phyloP scores from a whole-genome alignment of 768 basidiomycete species.

The Termitomyces titanicus region DNA sequence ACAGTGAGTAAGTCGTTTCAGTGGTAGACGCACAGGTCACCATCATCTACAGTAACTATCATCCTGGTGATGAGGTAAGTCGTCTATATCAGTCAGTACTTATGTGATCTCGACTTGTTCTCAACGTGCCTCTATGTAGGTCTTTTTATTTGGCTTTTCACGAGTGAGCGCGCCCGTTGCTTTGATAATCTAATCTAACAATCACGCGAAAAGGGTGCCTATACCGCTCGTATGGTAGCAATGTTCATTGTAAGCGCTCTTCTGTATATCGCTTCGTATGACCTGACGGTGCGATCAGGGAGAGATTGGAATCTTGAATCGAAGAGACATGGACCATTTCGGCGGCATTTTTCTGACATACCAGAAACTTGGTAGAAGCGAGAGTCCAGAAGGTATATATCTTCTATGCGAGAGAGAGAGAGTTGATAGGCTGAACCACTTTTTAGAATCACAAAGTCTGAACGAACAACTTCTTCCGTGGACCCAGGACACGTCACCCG shows the following conservation, averaged over 20 bases:
- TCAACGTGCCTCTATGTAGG: slow-evolving; percentile 32
- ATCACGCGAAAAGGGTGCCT: slow-evolving; percentile 52
- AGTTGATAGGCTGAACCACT: neutral
- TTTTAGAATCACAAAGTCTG: slow-evolving; percentile 21
- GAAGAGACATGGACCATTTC: slow-evolving; percentile 70
- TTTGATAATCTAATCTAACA: neutral
- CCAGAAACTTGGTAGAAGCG: slow-evolving; percentile 57
- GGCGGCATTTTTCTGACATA: slow-evolving; percentile 58
- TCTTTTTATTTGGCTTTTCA: slow-evolving; percentile 78
- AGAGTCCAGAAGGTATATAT: slow-evolving; percentile 40
- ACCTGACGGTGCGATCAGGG: slow-evolving; percentile 37
- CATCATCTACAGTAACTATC: slow-evolving; percentile 52
- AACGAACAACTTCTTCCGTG: slow-evolving; percentile 48
- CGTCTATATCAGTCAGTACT: neutral
- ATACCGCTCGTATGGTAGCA: slow-evolving; percentile 72
- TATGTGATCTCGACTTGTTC: too few relatives aligned
- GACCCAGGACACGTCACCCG: slow-evolving; percentile 47
- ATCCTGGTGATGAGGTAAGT: slow-evolving; percentile 67
- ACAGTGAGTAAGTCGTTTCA: slow-evolving; percentile 46
- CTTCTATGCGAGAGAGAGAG: neutral
- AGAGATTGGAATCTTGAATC: slow-evolving; percentile 67
- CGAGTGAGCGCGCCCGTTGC: slow-evolving; percentile 37
- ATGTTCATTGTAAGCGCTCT: slow-evolving; percentile 52
- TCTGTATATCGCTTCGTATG: neutral
- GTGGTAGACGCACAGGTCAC: neutral